Evolutionary conservation across 768 basidiomycete genomes (phyloP), one percentile per base, ranked within the genome.

Genomic region (Phanerodontia chrysosporium): DNA sequence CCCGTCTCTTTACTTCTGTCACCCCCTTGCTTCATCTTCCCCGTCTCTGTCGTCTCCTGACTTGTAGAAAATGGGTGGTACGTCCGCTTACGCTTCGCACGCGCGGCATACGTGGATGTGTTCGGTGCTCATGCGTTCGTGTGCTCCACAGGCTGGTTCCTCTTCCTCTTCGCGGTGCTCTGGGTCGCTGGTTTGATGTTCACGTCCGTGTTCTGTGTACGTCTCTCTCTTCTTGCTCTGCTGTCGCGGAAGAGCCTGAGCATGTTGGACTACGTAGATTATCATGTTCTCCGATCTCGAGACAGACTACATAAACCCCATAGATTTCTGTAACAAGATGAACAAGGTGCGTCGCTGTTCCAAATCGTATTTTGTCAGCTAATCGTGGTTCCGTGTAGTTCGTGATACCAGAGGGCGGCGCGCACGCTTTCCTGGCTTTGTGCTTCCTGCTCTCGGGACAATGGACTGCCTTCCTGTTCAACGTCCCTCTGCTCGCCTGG

Each of bases 211-310:
- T 99, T 98, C 82, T 99, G 96, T 76, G 96, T 98, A 69, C 74
- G 93, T 88, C 9, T 22, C n/a, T n/a, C n/a, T 32, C 1, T 27
- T 9, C n/a, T 18, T 42, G 39, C 10, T 4, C 8, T 42, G 48
- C 10, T 7, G 6, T 18, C 18, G 39, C 28, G 7, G 51, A 29
- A 51, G 27, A 25, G 24, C 51, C 39, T 42, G 39, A 42, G 10
- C 8, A 9, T 7, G 39, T 18, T 42, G 39, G 18, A 42, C 18
- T 24, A 46, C n/a, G 30, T 66, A 98, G 96, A 96, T 99, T 69
- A 98, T 99, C 81, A 98, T 98, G 96, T 98, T 98, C 81, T 97
- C 95, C 45, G 97, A 98, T 78, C 79, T 98, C 71, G 96, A 98
- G 77, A 97, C 94, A 79, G 95, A 98, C 82, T 98, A 98, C 78